phyloP scores from a whole-genome alignment of 2,329 filamentous ascomycete genomes.

The Sordariomycetes sp. region DNA sequence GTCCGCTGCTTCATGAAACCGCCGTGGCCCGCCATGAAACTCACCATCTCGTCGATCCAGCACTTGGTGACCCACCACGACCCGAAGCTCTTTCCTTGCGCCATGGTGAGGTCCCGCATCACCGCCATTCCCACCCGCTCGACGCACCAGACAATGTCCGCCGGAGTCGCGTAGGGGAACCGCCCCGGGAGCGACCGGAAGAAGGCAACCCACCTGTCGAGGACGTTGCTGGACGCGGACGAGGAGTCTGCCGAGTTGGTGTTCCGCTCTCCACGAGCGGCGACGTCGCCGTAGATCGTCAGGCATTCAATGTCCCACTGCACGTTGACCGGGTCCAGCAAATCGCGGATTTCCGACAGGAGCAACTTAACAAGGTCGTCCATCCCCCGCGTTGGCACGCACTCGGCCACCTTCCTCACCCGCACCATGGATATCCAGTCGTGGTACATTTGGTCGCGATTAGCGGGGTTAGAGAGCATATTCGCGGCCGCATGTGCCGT shows the following conservation, averaged over 20 bases:
- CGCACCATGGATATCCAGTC: constrained; percentile 68
- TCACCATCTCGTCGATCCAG: constrained; percentile 88
- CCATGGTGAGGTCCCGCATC: constrained; percentile 69
- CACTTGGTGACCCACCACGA: constrained; percentile 94
- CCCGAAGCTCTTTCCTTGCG: constrained; percentile 69
- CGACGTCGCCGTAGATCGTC: constrained; percentile 46
- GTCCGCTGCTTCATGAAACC: constrained; percentile 62
- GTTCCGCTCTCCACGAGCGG: constrained; percentile 27
- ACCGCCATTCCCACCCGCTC: constrained; percentile 64
- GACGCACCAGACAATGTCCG: constrained; percentile 64
- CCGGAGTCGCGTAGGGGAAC: constrained; percentile 61
- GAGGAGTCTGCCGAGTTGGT: constrained; percentile 20
- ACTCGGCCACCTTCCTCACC: constrained; percentile 49
- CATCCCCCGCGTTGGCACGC: constrained; percentile 49
- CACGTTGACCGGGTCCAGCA: constrained; percentile 56
- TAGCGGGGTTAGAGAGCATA: constrained; percentile 77
- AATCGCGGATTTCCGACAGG: constrained; percentile 52
- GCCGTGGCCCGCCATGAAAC: constrained; percentile 79
- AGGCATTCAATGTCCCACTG: constrained; percentile 51
- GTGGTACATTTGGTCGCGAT: constrained; percentile 88
- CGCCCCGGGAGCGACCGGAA: constrained; percentile 52
- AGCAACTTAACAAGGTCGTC: constrained; percentile 51
- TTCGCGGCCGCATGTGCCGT: constrained; percentile 90
- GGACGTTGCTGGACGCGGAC: constrained; percentile 44
- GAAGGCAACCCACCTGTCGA: constrained; percentile 69